Conservation (phyloP, 805 yeast genomes). For the Zygosaccharomyces rouxii region DNA sequence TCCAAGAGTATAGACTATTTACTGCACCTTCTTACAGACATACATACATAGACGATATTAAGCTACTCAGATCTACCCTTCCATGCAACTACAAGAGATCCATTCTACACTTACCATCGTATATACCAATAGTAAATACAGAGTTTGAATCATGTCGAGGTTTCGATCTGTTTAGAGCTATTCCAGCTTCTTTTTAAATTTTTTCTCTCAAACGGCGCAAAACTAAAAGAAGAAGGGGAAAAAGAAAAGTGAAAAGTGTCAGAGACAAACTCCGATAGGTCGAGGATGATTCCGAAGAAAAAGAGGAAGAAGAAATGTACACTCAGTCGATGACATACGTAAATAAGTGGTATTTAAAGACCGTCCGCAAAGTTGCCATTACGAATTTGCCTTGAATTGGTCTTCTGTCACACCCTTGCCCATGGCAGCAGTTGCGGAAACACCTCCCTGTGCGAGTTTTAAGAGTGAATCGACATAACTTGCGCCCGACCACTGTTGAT, state of each 20-base stretch:
- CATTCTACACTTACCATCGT: too few species aligned
- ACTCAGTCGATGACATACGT: neutral
- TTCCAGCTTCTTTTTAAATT: neutral
- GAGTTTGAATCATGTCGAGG: neutral
- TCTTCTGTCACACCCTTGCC: conserved; percentile 98
- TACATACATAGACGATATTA: too few species aligned
- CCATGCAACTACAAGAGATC: too few species aligned
- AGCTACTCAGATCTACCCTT: too few species aligned
- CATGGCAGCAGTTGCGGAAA: conserved; percentile 95
- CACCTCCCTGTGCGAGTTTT: conserved; percentile 90
- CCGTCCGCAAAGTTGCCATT: neutral
- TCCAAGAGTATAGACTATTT: too few species aligned
- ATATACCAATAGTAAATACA: neutral
- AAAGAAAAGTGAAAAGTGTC: neutral
- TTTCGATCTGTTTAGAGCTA: neutral
- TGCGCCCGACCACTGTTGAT: conserved; percentile 99
- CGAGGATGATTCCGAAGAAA: neutral
- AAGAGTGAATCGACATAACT: conserved; percentile 89
- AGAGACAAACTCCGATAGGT: neutral
- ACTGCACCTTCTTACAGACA: too few species aligned
- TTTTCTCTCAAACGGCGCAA: neutral
- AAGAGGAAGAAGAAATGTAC: neutral
- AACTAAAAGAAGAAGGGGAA: neutral
- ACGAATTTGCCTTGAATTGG: conserved; percentile 59
- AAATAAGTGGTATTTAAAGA: neutral